A percentile compares a stretch with the other conserved stretches of the same genome.
Evolutionary conservation across 2,329 filamentous ascomycete species (phyloP).

Genomic region (Teratosphaeria zuluensis): DNA sequence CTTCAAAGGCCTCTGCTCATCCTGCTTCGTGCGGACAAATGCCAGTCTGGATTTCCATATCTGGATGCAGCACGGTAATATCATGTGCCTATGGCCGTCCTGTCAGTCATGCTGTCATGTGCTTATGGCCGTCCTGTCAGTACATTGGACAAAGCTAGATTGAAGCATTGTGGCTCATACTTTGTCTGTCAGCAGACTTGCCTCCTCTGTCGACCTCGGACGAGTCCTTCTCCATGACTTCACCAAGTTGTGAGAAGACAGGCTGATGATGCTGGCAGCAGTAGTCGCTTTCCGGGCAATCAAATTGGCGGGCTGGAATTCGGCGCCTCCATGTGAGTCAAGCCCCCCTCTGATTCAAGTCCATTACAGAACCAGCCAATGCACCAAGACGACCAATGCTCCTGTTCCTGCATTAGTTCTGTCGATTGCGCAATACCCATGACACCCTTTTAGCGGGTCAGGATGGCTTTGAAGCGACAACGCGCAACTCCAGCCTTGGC

Average conservation of each 20-base stretch:
- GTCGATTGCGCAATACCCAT: constrained; percentile 17
- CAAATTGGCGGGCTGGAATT: too few relatives aligned
- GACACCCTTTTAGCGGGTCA: constrained; percentile 11
- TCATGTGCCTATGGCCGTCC: neutral
- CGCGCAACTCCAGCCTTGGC: constrained; percentile 9
- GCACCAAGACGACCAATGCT: neutral
- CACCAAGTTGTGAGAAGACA: too few relatives aligned
- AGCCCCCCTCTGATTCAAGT: neutral
- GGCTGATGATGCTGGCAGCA: too few relatives aligned
- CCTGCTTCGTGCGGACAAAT: too few relatives aligned
- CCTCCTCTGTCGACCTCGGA: neutral
- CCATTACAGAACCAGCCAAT: neutral
- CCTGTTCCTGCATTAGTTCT: constrained; percentile 22
- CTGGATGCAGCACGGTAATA: too few relatives aligned
- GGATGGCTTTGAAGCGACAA: constrained; percentile 6
- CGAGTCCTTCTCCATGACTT: too few relatives aligned
- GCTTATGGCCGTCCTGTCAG: neutral
- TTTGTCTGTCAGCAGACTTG: neutral
- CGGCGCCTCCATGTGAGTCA: neutral
- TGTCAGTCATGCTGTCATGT: neutral
- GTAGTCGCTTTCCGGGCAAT: too few relatives aligned
- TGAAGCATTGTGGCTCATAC: neutral
- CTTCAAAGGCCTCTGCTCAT: too few relatives aligned
- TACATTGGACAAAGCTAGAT: neutral
- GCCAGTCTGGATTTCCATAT: too few relatives aligned